These are phyloP conservation scores for Tricholoma sp. DNA, from an alignment of 768 basidiomycete genomes.

Conservation along the genomic window DNA sequence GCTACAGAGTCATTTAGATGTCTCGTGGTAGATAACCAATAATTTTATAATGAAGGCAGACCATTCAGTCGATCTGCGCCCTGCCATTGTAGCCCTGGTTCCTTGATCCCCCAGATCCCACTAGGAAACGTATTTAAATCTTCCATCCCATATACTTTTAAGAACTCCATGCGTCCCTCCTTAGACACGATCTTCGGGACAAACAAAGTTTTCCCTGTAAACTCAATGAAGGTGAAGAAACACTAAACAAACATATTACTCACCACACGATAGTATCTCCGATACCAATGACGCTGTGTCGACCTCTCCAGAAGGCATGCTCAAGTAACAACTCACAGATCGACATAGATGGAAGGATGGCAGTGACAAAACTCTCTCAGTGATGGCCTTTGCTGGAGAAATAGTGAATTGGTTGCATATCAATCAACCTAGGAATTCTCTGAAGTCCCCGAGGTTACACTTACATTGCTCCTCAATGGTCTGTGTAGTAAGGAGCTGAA, in stretches of 20 bases:
- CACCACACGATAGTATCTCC: constrained; percentile 52
- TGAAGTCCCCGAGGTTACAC: constrained; percentile 5
- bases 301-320: constrained; percentile 71
- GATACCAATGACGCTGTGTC: constrained; percentile 50
- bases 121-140: constrained; percentile 54
- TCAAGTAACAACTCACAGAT: constrained; percentile 70
- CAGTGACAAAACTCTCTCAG: constrained; percentile 41
- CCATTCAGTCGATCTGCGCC: constrained; percentile 45
- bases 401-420: constrained; percentile 2
- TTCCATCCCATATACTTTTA: constrained; percentile 51
- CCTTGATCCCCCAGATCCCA: constrained; percentile 74
- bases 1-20: constrained; percentile 22
- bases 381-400: constrained; percentile 41
- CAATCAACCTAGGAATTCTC: not conserved
- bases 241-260: constrained; percentile 9
- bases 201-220: constrained; percentile 58
- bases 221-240: not conserved
- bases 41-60: constrained; percentile 23
- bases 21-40: not conserved
- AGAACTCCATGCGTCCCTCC: constrained; percentile 56
- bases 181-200: constrained; percentile 57
- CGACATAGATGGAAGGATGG: constrained; percentile 45
- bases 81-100: constrained; percentile 46
- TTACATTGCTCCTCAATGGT: constrained; percentile 60
- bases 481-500: constrained; percentile 38